Percentiles rank a stretch among this genome's conserved stretches.
phyloP scores from a whole-genome alignment of 2,329 filamentous ascomycete species.

The Ceratocystis variospora region DNA sequence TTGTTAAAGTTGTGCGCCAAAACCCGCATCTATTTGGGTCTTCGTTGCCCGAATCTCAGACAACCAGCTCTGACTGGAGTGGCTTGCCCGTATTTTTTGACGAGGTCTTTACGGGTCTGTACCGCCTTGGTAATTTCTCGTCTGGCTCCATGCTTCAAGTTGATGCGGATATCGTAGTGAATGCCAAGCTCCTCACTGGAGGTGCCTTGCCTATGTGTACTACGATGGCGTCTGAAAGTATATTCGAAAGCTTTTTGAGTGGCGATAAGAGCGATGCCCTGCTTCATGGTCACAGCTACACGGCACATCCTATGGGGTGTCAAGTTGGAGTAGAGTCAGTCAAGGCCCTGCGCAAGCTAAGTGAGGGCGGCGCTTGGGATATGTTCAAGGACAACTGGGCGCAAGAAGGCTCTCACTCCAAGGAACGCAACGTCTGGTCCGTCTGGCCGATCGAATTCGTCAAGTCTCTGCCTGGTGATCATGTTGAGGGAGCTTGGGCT shows the following conservation, averaged over 20 bases:
- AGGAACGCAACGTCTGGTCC: constrained; percentile 41
- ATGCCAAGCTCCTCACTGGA: constrained; percentile 74
- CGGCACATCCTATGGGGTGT: constrained; percentile 69
- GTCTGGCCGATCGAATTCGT: constrained; percentile 54
- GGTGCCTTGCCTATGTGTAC: constrained; percentile 64
- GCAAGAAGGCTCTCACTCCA: constrained; percentile 1
- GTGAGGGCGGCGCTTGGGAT: constrained; percentile 42
- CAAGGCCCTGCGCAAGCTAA: constrained; percentile 44
- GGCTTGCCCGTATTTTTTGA: constrained; percentile 71
- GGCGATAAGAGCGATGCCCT: constrained; percentile 65
- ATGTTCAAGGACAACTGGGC: constrained; percentile 37
- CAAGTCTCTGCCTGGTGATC: constrained; percentile 38
- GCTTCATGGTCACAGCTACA: constrained; percentile 77
- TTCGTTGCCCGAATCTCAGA: constrained; percentile 16
- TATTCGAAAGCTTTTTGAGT: constrained; percentile 59
- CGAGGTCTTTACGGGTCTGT: constrained; percentile 77
- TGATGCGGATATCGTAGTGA: constrained; percentile 61
- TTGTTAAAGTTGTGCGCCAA: constrained; percentile 52
- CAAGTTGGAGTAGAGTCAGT: constrained; percentile 60
- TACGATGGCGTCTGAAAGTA: constrained; percentile 58
- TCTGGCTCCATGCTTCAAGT: constrained; percentile 55
- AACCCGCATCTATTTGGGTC: constrained; percentile 41
- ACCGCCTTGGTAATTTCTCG: constrained; percentile 61
- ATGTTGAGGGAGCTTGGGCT: constrained; percentile 54
- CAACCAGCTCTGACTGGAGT: constrained; percentile 39